Base-by-base conservation (phyloP, 139 green algal genomes). In the Picochlorum costavermella region DNA sequence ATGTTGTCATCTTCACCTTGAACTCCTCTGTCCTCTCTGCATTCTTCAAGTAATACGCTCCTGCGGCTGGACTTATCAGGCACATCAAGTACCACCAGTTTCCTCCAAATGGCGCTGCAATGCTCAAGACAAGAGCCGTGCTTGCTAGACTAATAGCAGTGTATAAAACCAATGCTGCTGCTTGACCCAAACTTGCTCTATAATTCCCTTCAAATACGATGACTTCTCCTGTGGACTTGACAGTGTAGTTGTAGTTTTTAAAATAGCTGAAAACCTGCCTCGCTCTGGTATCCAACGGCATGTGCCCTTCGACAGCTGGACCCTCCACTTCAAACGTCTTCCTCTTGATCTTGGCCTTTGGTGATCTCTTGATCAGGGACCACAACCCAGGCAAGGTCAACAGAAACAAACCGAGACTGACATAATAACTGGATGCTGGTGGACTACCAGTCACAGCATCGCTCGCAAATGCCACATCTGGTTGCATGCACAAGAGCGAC, bases 131-230 rank as follows among this genome's bases (percentile, higher is more conserved):
- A 46, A 96, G 85, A 11, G 83, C 85, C 9, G 86, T 75, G 61
- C 72, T 83, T 33, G 69, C 82, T 65, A 96, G 74, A 36, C 83
- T 76, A 16, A 80, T 75, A 44, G 92, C 90, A 0, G 82, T 90
- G 74, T 94, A 95, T 51, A 92, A 85, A 8, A 83, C 81, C 2
- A 96, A 73, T 0, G 87, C 81, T 23, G 85, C 79, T 44, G 90
- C 88, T 69, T 95, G 89, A 37, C 85, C 84, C 48, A 75, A 71
- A 74, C 83, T 83, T 13, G 89, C 82, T 6, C 66, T 59, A 67
- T 94, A 95, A 9, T 82, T 76, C 8, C 89, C 90, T 49, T 75
- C 82, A 71, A 96, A 96, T 0, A 65, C 88, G 63, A 96, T 95
- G 20, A 94, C 86, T 33, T 96, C 88, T 1, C 89, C 89, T 4